phyloP scores from a whole-genome alignment of 225 moss, liverwort and hornwort genomes.

The Physcomitrellopsis africana region DNA sequence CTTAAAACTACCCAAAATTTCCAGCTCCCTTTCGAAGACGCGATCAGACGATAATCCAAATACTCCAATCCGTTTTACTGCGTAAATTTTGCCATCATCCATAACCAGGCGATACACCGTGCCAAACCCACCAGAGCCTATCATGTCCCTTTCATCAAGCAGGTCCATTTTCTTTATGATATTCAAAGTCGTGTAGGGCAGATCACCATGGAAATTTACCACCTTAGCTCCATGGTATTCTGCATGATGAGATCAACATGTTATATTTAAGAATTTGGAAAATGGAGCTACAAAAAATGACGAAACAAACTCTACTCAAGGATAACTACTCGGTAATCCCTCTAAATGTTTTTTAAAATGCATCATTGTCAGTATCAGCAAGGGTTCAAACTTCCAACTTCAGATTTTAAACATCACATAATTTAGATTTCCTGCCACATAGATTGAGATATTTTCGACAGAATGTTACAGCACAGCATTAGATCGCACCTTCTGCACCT shows the following conservation, averaged over 20 bases:
- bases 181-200: conserved; percentile 80
- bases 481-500: conserved; percentile 50
- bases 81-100: conserved; percentile 85
- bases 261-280: conserved; percentile 10
- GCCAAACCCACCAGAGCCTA: conserved; percentile 93
- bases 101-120: conserved; percentile 84
- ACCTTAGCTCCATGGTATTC: conserved; percentile 62
- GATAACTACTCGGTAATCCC: background rate
- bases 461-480: conserved; percentile 5
- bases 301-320: conserved; percentile 13
- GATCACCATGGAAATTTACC: conserved; percentile 89
- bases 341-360: background rate
- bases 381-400: background rate
- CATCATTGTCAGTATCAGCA: background rate
- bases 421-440: background rate
- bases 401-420: background rate
- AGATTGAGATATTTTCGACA: conserved; percentile 2
- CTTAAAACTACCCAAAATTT: conserved; percentile 89
- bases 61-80: conserved; percentile 80
- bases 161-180: conserved; percentile 79
- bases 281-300: background rate
- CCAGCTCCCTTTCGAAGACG: conserved; percentile 78
- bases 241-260: conserved; percentile 27
- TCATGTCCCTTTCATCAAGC: conserved; percentile 83
- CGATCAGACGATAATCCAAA: conserved; percentile 70